phyloP scores from a whole-genome alignment of 371 early-diverging fungal species.

The Lichtheimia ramosa region DNA sequence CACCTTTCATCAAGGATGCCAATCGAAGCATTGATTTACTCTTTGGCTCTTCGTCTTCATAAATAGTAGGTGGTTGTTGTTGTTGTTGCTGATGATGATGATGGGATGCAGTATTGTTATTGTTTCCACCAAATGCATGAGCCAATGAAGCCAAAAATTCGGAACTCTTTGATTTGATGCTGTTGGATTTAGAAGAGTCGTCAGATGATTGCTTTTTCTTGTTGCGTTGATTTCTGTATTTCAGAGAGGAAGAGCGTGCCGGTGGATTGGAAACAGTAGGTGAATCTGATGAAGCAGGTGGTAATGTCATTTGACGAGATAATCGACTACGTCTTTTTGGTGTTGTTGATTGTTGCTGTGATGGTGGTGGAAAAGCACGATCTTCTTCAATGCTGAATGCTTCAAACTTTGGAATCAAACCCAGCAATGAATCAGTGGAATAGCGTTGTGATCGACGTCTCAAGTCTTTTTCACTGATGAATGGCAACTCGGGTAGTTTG shows the following conservation, averaged over 20 bases:
- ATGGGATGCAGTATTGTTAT: not conserved
- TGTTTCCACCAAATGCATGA: slow-evolving; percentile 9
- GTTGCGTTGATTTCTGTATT: slow-evolving; percentile 13
- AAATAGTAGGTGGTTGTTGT: not conserved
- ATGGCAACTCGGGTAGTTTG: slow-evolving; percentile 41
- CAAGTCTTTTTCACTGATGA: slow-evolving; percentile 6
- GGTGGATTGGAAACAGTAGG: slow-evolving; percentile 19
- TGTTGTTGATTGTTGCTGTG: not conserved
- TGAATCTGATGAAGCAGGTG: slow-evolving; percentile 21
- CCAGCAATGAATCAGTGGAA: slow-evolving; percentile 29
- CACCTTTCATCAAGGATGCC: slow-evolving; percentile 26
- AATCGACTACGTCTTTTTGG: slow-evolving; percentile 9
- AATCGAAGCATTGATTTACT: slow-evolving; percentile 19
- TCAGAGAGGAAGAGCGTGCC: slow-evolving; percentile 24
- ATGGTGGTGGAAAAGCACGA: slow-evolving; percentile 3
- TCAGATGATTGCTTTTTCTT: not conserved
- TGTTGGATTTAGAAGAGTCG: slow-evolving; percentile 4
- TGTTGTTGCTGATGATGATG: not conserved
- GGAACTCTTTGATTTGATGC: slow-evolving; percentile 15
- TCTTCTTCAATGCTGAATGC: slow-evolving; percentile 23
- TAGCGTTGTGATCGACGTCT: slow-evolving; percentile 11
- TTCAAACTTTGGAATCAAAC: slow-evolving; percentile 28
- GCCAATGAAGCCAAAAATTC: slow-evolving; percentile 10
- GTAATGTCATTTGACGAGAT: slow-evolving; percentile 23
- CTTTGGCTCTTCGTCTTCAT: slow-evolving; percentile 9